These are phyloP conservation scores for Platanthera guangdongensis DNA, from an alignment of 106 monocot genomes.

Conservation along the genomic window DNA sequence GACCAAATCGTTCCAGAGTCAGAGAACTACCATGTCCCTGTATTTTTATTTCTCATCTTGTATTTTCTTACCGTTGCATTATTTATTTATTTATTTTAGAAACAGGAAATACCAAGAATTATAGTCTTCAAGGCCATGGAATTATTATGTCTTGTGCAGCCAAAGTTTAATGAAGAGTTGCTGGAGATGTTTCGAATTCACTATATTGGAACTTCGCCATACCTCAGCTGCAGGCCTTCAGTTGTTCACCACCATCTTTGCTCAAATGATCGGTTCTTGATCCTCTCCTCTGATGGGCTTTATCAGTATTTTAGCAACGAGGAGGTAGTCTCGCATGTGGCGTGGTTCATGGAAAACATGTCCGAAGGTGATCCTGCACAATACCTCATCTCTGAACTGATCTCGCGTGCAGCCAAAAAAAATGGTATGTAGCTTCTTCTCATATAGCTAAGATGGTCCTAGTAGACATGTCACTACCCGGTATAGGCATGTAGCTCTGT, in stretches of 20 bases:
- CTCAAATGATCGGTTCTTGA: conserved; percentile 63
- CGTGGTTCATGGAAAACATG: conserved; percentile 93
- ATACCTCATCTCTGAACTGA: conserved; percentile 85
- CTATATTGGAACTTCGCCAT: conserved; percentile 66
- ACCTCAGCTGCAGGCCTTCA: conserved; percentile 83
- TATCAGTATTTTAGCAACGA: conserved; percentile 99
- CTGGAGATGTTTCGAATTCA: conserved; percentile 91
- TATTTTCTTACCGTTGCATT: no score
- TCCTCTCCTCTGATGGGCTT: conserved; percentile 91
- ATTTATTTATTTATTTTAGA: no score
- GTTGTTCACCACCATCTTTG: conserved; percentile 75
- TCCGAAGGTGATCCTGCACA: conserved; percentile 98
- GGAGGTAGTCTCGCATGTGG: conserved; percentile 87
- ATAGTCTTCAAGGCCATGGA: no score
- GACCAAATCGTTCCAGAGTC: no score
- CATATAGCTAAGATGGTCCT: neutral
- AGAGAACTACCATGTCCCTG: no score
- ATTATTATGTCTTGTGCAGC: conserved; percentile 28
- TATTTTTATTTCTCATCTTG: no score
- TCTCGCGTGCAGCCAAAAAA: conserved; percentile 84
- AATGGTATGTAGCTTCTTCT: conserved; percentile 44
- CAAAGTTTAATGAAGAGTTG: conserved; percentile 74
- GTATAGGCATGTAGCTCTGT: neutral
- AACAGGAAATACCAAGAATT: no score
- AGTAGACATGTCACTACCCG: neutral